Conservation (phyloP, 208 protist genomes). For the Leishmania mexicana region DNA sequence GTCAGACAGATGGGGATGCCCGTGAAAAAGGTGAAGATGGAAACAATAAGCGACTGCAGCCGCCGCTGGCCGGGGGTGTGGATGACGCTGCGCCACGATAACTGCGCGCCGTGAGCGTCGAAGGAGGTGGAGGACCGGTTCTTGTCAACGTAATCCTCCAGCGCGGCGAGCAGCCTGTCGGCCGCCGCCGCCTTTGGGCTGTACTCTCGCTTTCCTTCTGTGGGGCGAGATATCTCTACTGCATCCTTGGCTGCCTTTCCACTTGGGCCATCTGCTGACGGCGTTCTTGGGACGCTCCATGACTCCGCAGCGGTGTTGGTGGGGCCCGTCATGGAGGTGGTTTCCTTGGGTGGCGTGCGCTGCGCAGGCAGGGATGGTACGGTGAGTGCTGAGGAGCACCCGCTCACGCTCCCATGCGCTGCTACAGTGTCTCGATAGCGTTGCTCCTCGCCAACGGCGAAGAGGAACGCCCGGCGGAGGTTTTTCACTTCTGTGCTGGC, state of each 20-base stretch:
- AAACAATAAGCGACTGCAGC: slow-evolving; percentile 51
- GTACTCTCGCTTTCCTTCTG: slow-evolving; percentile 13
- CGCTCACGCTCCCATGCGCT: slow-evolving; percentile 5
- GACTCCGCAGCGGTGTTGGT: background rate
- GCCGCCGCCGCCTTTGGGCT: slow-evolving; percentile 35
- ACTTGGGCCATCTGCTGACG: background rate
- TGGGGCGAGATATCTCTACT: background rate
- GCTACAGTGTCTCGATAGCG: slow-evolving; percentile 15
- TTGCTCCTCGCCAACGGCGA: slow-evolving; percentile 46
- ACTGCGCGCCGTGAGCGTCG: slow-evolving; percentile 22
- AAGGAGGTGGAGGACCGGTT: slow-evolving; percentile 30
- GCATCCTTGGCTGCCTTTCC: background rate
- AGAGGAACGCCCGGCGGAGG: slow-evolving; percentile 59
- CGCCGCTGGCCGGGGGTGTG: slow-evolving; percentile 54
- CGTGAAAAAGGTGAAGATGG: slow-evolving; percentile 74
- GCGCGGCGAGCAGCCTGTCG: slow-evolving; percentile 36
- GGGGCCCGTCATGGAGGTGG: background rate
- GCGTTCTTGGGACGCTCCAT: no score
- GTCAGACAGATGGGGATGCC: slow-evolving; percentile 56
- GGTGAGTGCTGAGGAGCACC: background rate
- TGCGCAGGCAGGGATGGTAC: slow-evolving; percentile 1
- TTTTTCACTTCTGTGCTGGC: slow-evolving; percentile 51
- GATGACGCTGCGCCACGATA: slow-evolving; percentile 51
- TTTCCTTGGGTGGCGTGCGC: background rate
- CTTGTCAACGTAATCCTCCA: slow-evolving; percentile 55